A percentile compares a stretch with the other conserved stretches of the same genome.
phyloP scores from a whole-genome alignment of 225 moss, liverwort and hornwort genomes.

The Bryoerythrophyllum caledonicum region DNA sequence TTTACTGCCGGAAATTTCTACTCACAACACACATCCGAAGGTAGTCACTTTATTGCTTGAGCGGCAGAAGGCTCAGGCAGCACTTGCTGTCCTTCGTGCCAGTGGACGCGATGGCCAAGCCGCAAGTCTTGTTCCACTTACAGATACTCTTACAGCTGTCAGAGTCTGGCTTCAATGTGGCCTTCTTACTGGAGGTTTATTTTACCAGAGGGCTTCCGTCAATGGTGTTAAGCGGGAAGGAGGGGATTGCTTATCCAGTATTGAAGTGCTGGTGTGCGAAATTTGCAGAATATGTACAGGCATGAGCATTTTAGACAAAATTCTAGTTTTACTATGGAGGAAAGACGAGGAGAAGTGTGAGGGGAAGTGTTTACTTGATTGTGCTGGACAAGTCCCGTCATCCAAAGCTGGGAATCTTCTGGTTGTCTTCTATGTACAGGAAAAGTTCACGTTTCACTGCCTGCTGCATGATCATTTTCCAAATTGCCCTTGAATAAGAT shows the following conservation, averaged over 20 bases:
- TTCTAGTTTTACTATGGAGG: conserved; percentile 83
- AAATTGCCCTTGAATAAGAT: no score
- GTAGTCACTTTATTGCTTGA: conserved; percentile 71
- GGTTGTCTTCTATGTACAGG: conserved; percentile 84
- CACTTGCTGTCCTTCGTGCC: conserved; percentile 69
- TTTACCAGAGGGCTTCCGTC: conserved; percentile 85
- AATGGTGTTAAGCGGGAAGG: conserved; percentile 73
- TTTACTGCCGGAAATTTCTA: conserved; percentile 80
- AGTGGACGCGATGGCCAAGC: conserved; percentile 78
- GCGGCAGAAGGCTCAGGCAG: conserved; percentile 40
- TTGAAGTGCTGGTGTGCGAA: conserved; percentile 76
- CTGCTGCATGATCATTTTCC: no score
- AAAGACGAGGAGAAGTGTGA: conserved; percentile 82
- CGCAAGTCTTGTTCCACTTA: conserved; percentile 56
- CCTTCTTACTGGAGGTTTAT: conserved; percentile 73
- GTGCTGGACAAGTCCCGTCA: conserved; percentile 76
- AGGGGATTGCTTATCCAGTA: conserved; percentile 59
- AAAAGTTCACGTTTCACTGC: no score
- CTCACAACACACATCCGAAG: conserved; percentile 81
- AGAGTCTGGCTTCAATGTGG: conserved; percentile 86
- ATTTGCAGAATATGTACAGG: conserved; percentile 72
- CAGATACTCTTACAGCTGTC: conserved; percentile 82
- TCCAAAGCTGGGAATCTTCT: conserved; percentile 77
- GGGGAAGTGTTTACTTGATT: conserved; percentile 75
- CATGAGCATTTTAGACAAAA: conserved; percentile 60